These are phyloP conservation scores for Kwoniella sp. DNA, from an alignment of 768 basidiomycete species.

Conservation along the genomic window DNA sequence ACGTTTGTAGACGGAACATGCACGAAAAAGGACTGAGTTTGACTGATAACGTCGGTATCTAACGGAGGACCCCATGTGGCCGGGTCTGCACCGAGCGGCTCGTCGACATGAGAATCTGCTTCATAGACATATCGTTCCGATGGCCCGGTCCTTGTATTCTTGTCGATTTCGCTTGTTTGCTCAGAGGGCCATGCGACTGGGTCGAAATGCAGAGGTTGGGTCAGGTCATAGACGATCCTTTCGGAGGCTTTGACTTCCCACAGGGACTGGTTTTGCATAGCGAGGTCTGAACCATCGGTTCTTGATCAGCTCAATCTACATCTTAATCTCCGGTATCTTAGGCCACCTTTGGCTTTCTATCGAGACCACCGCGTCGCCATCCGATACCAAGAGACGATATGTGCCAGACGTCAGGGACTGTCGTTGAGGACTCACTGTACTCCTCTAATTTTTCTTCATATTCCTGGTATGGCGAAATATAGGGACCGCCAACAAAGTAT, in stretches of 20 bases:
- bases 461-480: not conserved
- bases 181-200: not conserved
- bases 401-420: too few species aligned
- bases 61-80: not conserved
- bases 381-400: too few species aligned
- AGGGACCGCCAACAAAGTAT: constrained; percentile 12
- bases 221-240: constrained; percentile 29
- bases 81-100: not conserved
- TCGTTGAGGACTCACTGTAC: constrained; percentile 21
- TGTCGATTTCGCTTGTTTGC: not conserved
- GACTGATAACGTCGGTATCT: not conserved
- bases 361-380: too few species aligned
- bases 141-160: too few species aligned
- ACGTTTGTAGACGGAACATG: constrained; percentile 37
- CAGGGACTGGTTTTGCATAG: constrained; percentile 20
- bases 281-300: constrained; percentile 28
- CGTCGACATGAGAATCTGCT: too few species aligned
- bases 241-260: constrained; percentile 36
- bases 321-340: too few species aligned
- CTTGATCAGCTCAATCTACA: too few species aligned
- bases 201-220: constrained; percentile 7
- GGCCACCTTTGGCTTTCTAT: too few species aligned
- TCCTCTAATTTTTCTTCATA: constrained; percentile 12
- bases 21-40: constrained; percentile 26
- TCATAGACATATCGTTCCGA: too few species aligned